Evolutionary conservation across 306 rosid genomes (phyloP).

Genomic region (Prunus persica): Prunus_persica_NCBIv2 NC_034010.1:2493501-2494000

Average conservation of each 20-base stretch:
- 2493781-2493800: no score
- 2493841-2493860: neutral
- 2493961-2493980: no score
- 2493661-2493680: slow-evolving; percentile 10
- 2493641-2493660: neutral
- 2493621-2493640: slow-evolving; percentile 24
- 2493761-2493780: neutral
- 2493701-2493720: neutral
- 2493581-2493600: slow-evolving; percentile 12
- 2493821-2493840: neutral
- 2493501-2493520: no score
- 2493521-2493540: no score
- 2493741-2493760: neutral
- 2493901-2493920: no score
- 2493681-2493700: slow-evolving; percentile 5
- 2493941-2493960: no score
- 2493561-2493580: slow-evolving; percentile 25
- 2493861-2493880: neutral
- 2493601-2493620: slow-evolving; percentile 4
- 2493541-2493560: neutral
- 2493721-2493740: neutral
- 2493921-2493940: no score
- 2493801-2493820: no score
- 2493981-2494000: no score
- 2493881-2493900: no score